Evolutionary conservation across 192 early-diverging fungal genomes (phyloP).

Genomic region (Rhizophlyctis rosea): DNA sequence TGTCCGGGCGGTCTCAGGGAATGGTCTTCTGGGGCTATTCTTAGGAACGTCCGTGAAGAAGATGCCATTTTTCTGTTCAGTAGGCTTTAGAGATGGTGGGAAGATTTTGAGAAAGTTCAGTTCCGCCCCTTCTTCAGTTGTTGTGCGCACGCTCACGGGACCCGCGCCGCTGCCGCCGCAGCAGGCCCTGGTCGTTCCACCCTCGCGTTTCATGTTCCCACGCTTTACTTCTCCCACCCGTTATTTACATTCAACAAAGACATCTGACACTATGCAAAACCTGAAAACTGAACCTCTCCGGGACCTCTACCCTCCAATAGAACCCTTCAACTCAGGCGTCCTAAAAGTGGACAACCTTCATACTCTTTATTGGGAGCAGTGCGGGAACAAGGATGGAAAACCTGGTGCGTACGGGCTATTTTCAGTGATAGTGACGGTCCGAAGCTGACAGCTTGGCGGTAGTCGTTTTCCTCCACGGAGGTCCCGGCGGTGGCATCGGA

Average conservation of each 20-base stretch:
- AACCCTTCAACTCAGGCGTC: slow-evolving; percentile 50
- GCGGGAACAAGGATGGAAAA: slow-evolving; percentile 58
- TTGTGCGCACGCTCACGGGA: no score
- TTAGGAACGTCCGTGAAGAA: background rate
- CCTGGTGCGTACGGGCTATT: slow-evolving; percentile 19
- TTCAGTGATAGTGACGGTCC: slow-evolving; percentile 20
- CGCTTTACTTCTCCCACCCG: no score
- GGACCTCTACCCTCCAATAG: slow-evolving; percentile 44
- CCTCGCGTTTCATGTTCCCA: no score
- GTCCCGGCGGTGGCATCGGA: slow-evolving; percentile 65
- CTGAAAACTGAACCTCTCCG: slow-evolving; percentile 20
- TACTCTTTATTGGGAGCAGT: slow-evolving; percentile 59
- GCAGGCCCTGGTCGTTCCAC: no score
- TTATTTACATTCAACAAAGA: no score
- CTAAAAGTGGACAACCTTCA: slow-evolving; percentile 59
- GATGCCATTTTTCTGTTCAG: no score
- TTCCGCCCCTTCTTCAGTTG: no score
- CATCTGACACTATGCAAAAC: no score
- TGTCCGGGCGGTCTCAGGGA: background rate
- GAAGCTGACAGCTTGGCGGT: slow-evolving; percentile 5
- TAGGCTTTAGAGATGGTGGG: no score
- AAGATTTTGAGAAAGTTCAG: no score
- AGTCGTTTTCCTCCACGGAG: slow-evolving; percentile 53
- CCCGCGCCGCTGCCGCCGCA: no score
- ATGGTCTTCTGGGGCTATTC: background rate